Evolutionary conservation across 2,329 filamentous ascomycete genomes (phyloP).

Genomic region (Aspergillus fumigatus): DNA sequence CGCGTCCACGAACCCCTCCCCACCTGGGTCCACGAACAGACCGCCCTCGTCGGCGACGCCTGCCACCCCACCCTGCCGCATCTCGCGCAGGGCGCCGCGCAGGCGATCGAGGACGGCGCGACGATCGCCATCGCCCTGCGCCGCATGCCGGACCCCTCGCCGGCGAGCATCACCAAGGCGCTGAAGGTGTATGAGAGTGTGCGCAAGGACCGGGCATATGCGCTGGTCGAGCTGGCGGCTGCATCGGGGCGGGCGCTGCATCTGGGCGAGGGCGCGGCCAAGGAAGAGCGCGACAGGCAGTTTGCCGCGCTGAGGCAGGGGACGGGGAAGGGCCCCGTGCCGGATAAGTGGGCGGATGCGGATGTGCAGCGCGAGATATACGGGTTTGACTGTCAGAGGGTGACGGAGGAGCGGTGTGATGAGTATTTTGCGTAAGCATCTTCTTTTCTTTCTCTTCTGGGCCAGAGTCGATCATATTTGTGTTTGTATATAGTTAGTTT

Average conservation of each 20-base stretch:
- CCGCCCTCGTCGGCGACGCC: slow-evolving; percentile 55
- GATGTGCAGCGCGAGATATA: slow-evolving; percentile 66
- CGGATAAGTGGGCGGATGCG: slow-evolving; percentile 66
- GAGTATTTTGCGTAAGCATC: slow-evolving; percentile 17
- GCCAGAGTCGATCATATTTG: not conserved
- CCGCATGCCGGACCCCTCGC: slow-evolving; percentile 43
- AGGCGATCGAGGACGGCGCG: slow-evolving; percentile 61
- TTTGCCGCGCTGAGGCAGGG: slow-evolving; percentile 51
- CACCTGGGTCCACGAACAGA: slow-evolving; percentile 54
- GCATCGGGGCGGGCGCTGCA: slow-evolving; percentile 52
- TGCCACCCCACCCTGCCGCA: slow-evolving; percentile 62
- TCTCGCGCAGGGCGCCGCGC: slow-evolving; percentile 60
- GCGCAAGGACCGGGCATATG: slow-evolving; percentile 53
- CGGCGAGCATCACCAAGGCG: slow-evolving; percentile 48
- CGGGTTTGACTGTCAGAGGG: slow-evolving; percentile 56
- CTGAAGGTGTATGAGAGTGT: slow-evolving; percentile 54
- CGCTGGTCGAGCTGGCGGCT: slow-evolving; percentile 54
- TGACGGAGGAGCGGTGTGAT: slow-evolving; percentile 44
- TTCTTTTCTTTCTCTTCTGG: not conserved
- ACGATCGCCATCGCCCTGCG: slow-evolving; percentile 51
- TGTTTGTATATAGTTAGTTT: not conserved
- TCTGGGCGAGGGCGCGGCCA: slow-evolving; percentile 54
- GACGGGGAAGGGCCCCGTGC: slow-evolving; percentile 46
- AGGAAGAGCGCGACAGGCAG: slow-evolving; percentile 54
- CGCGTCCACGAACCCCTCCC: slow-evolving; percentile 58